Evolutionary conservation across 805 yeast genomes (phyloP).

Genomic region (Kodamaea sagamina): DNA sequence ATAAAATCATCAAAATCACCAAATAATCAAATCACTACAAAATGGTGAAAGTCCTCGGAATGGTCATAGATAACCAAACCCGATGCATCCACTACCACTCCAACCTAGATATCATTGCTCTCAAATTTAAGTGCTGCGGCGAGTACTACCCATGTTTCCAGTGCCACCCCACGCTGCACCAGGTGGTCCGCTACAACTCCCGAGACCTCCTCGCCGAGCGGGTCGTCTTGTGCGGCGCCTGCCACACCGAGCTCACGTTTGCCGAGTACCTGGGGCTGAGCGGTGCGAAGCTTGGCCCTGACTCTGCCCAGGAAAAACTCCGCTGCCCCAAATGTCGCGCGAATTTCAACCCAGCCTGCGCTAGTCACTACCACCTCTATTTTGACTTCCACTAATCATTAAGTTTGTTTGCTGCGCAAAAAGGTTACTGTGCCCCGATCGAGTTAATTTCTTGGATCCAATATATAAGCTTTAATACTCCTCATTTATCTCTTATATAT

Average conservation of each 20-base stretch:
- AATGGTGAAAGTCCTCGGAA: constrained; percentile 4
- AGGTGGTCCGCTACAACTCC: constrained; percentile 17
- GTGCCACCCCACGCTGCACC: constrained; percentile 35
- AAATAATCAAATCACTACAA: not conserved
- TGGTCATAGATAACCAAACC: constrained; percentile 32
- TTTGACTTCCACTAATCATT: too few species aligned
- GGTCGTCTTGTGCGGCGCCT: constrained; percentile 42
- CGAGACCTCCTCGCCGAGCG: constrained; percentile 12
- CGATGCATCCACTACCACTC: constrained; percentile 41
- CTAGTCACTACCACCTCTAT: constrained; percentile 38
- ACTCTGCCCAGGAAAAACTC: not conserved
- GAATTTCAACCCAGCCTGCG: constrained; percentile 40
- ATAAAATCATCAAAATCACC: not conserved
- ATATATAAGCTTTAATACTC: too few species aligned
- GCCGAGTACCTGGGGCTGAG: constrained; percentile 24
- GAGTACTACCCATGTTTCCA: constrained; percentile 41
- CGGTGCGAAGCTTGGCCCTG: too few species aligned
- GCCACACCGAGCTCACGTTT: constrained; percentile 31
- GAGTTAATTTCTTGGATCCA: too few species aligned
- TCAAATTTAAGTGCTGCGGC: constrained; percentile 41
- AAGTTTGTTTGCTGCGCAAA: constrained; percentile 1
- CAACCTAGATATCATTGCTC: constrained; percentile 38
- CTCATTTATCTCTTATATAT: too few species aligned
- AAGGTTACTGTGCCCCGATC: too few species aligned
- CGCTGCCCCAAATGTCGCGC: constrained; percentile 30